Evolutionary conservation across 345 rosid genomes (phyloP), one percentile per base, ranked within the genome.

Genomic region (Brassica cretica): DNA sequence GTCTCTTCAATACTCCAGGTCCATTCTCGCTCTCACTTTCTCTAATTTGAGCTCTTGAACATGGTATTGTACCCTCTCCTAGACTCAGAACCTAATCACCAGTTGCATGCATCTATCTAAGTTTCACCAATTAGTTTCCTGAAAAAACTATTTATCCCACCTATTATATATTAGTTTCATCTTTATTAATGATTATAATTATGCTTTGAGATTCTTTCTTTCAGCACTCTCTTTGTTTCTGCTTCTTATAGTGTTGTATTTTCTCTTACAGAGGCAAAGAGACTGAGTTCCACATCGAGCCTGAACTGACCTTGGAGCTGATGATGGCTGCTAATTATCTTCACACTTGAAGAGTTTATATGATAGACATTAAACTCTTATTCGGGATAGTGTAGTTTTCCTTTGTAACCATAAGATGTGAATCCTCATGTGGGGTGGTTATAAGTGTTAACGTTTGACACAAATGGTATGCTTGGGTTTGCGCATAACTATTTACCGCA

Each of bases 1-100:
- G 98, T 89, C 93, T 74, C 90, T 90, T 75, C 94, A 90, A 76
- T 93, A 87, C 68, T 88, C 96, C 55, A 93, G 88, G 98, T 87
- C 27, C 69, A 24, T 70, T 62, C 66, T 46, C 76, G 70, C 64
- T 1, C 62, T 29, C 9, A n/a, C 61, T 44, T 44, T 1, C 68
- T 46, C 69, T 6, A 5, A 0, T 1, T 32, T 64, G 29, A 55
- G 37, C 66, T 53, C 71, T 68, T 18, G 11, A 8, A 8, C 66
- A 37, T 68, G 65, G 46, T 68, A n/a, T 33, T 25, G 49, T 64
- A 64, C 46, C 14, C 41, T 73, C 68, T 15, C 1, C 10, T 65
- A 16, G 15, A n/a, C n/a, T 15, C 10, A 58, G 49, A 64, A 37
- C 15, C 7, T 5, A 55, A 11, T 71, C 16, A 14, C 21, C 8